Evolutionary conservation across 805 yeast genomes (phyloP).

Genomic region (Candida hungchunana): DNA sequence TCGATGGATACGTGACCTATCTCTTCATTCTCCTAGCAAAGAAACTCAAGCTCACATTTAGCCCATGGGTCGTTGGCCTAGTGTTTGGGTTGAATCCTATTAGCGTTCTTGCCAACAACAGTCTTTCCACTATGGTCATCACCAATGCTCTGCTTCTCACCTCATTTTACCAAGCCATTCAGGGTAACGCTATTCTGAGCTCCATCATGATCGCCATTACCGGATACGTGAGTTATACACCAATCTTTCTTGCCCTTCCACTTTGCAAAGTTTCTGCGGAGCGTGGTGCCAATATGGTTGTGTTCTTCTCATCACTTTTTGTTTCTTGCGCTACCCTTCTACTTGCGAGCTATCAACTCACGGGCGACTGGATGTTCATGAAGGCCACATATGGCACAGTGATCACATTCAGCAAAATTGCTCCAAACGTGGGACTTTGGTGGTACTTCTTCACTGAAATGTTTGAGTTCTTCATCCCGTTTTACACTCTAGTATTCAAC

Average conservation of each 20-base stretch:
- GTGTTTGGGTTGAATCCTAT: constrained; percentile 80
- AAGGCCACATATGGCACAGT: constrained; percentile 52
- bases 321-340: constrained; percentile 29
- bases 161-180: constrained; percentile 42
- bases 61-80: constrained; percentile 48
- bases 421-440: constrained; percentile 95
- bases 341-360: constrained; percentile 35
- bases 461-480: constrained; percentile 82
- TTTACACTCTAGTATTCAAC: constrained; percentile 82
- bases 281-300: constrained; percentile 12
- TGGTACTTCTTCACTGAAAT: constrained; percentile 98
- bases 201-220: constrained; percentile 57
- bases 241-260: constrained; percentile 59
- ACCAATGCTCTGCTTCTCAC: constrained; percentile 53
- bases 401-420: constrained; percentile 60
- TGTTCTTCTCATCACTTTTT: constrained; percentile 30
- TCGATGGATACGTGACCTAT: constrained; percentile 57
- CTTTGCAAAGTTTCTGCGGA: constrained; percentile 27
- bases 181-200: constrained; percentile 36
- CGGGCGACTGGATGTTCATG: constrained; percentile 44
- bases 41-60: constrained; percentile 16
- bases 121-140: constrained; percentile 64
- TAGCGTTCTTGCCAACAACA: constrained; percentile 58
- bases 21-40: constrained; percentile 49
- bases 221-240: constrained; percentile 58